Conservation (phyloP, 2,329 filamentous ascomycete genomes). For the Pseudogymnoascus sp. region DNA sequence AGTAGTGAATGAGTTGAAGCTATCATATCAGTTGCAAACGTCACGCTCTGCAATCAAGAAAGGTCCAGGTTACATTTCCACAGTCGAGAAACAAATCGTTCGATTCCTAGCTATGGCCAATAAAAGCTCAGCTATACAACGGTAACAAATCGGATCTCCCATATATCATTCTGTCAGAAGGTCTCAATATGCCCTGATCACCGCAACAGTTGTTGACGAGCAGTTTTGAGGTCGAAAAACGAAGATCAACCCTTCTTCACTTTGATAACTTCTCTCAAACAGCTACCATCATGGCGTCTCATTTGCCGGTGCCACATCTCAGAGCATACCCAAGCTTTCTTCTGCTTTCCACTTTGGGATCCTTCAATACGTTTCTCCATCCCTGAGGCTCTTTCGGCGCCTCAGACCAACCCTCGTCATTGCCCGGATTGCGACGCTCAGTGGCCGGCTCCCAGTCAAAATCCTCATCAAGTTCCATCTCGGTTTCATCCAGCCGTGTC, state of each 20-base stretch:
- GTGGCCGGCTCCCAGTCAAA: not conserved
- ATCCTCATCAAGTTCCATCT: not conserved
- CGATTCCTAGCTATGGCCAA: not conserved
- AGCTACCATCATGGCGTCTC: not conserved
- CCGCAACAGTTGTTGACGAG: not conserved
- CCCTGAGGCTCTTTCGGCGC: not conserved
- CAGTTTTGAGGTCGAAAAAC: not conserved
- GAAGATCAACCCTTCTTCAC: not conserved
- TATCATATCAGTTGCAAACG: not conserved
- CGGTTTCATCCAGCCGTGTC: not conserved
- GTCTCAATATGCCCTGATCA: not conserved
- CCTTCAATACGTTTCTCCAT: not conserved
- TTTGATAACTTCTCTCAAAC: not conserved
- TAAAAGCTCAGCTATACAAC: not conserved
- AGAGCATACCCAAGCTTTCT: not conserved
- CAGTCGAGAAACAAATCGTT: not conserved
- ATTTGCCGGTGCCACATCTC: not conserved
- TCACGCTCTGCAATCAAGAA: not conserved
- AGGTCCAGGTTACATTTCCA: not conserved
- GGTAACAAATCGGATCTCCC: not conserved
- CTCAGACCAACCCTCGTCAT: not conserved
- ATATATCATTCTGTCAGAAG: not conserved
- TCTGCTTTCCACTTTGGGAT: too few relatives aligned
- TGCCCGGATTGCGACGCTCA: not conserved
- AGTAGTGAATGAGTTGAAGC: not conserved